Evolutionary conservation across 2,329 filamentous ascomycete genomes (phyloP).

Genomic region (Leptosphaerulina australis): DNA sequence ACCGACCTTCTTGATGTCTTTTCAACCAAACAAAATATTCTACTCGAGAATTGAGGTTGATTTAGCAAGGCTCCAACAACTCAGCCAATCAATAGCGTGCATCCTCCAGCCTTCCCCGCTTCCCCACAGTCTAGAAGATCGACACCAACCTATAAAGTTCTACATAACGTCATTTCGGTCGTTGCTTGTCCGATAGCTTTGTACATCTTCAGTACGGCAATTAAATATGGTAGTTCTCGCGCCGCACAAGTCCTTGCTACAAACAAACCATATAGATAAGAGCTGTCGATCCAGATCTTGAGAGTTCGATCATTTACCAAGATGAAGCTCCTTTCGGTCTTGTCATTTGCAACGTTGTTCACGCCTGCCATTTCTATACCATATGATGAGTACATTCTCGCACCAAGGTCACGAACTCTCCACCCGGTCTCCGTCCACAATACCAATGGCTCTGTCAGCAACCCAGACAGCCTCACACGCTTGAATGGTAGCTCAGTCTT

Average conservation of each 20-base stretch:
- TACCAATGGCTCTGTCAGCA: constrained; percentile 49
- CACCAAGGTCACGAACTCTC: constrained; percentile 46
- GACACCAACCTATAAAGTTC: not conserved
- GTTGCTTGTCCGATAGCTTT: constrained; percentile 6
- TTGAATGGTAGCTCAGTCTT: constrained; percentile 43
- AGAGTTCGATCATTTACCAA: not conserved
- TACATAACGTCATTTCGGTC: constrained; percentile 14
- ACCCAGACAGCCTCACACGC: constrained; percentile 42
- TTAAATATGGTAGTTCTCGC: not conserved
- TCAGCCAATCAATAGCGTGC: constrained; percentile 7
- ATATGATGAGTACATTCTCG: constrained; percentile 52
- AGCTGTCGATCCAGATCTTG: not conserved
- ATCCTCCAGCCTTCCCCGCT: constrained; percentile 9
- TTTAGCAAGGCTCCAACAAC: not conserved
- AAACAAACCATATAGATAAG: not conserved
- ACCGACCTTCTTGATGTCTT: not conserved
- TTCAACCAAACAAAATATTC: not conserved
- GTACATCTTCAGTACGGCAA: not conserved
- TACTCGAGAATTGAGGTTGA: not conserved
- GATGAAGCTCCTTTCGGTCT: constrained; percentile 1
- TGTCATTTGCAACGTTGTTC: constrained; percentile 1
- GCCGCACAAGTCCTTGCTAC: not conserved
- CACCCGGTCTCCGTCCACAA: constrained; percentile 44
- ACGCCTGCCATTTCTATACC: constrained; percentile 18
- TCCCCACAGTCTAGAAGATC: constrained; percentile 14